Conservation (phyloP, 495 filamentous ascomycete species). For the Astrothelium subdiscretum region DNA sequence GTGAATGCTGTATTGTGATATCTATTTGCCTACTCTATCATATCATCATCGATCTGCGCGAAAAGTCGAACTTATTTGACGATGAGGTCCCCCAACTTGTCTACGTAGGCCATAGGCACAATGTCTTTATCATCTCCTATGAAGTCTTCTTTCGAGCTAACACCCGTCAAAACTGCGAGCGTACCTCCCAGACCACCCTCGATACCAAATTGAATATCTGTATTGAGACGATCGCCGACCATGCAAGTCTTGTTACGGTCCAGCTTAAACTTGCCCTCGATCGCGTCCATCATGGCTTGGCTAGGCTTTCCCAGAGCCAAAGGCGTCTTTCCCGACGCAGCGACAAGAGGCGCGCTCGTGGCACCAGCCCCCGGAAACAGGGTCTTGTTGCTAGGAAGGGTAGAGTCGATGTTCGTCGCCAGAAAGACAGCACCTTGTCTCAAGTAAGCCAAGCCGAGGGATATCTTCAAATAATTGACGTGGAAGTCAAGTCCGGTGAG, state of each 20-base stretch:
- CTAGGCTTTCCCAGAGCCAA: conserved; percentile 83
- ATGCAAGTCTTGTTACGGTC: conserved; percentile 82
- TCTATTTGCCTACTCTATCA: not conserved
- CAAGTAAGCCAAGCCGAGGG: conserved; percentile 76
- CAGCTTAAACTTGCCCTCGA: conserved; percentile 88
- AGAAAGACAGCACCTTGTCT: conserved; percentile 76
- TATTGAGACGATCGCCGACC: conserved; percentile 90
- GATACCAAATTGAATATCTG: conserved; percentile 91
- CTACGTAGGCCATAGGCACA: conserved; percentile 67
- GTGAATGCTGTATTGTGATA: too few species aligned
- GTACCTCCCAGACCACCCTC: conserved; percentile 88
- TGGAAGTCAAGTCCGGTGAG: conserved; percentile 85
- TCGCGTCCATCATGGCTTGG: conserved; percentile 98
- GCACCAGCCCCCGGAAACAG: conserved; percentile 90
- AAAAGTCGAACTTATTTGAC: not conserved
- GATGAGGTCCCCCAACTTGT: conserved; percentile 67
- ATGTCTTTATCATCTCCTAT: conserved; percentile 46
- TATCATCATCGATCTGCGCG: not conserved
- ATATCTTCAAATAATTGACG: conserved; percentile 84
- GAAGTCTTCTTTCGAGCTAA: conserved; percentile 72
- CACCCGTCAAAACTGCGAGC: conserved; percentile 81
- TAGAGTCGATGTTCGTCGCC: conserved; percentile 84
- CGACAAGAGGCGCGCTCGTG: conserved; percentile 64
- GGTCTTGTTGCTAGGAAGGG: conserved; percentile 63
- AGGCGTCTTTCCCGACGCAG: conserved; percentile 58